These are phyloP conservation scores for Fusarium agapanthi DNA, from an alignment of 2,329 filamentous ascomycete species.

Conservation along the genomic window DNA sequence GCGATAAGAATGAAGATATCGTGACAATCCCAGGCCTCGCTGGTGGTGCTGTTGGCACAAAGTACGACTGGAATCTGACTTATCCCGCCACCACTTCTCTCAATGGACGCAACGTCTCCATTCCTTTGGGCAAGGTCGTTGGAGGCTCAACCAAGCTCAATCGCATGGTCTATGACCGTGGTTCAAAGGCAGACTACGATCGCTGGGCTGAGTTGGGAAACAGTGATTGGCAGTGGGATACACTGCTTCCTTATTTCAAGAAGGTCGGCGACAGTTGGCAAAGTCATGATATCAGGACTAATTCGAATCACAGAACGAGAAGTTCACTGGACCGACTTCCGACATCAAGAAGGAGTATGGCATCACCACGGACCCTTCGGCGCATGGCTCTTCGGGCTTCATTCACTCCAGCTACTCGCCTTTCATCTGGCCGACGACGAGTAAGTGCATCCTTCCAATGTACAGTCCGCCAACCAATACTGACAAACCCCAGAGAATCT, in stretches of 20 bases:
- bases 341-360: slow-evolving; percentile 25
- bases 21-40: slow-evolving; percentile 35
- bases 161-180: slow-evolving; percentile 50
- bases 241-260: slow-evolving; percentile 55
- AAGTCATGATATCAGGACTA: not conserved
- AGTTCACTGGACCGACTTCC: slow-evolving; percentile 12
- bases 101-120: slow-evolving; percentile 24
- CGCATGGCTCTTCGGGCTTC: slow-evolving; percentile 25
- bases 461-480: rapidly evolving
- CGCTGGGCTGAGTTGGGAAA: slow-evolving; percentile 58
- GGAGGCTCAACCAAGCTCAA: slow-evolving; percentile 55
- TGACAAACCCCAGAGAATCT: slow-evolving; percentile 18
- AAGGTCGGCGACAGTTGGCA: slow-evolving; percentile 43
- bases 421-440: slow-evolving; percentile 39
- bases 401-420: slow-evolving; percentile 33
- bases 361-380: slow-evolving; percentile 19
- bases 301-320: slow-evolving; percentile 20
- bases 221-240: slow-evolving; percentile 50
- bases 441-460: not conserved
- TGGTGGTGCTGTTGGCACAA: slow-evolving; percentile 35
- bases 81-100: slow-evolving; percentile 16
- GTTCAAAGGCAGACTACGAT: slow-evolving; percentile 52
- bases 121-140: slow-evolving; percentile 46
- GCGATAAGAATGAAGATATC: slow-evolving; percentile 30
- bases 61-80: slow-evolving; percentile 37